Evolutionary conservation across 352 stramenopile species (phyloP), one percentile per base, ranked within the genome.

Genomic region (Poterioochromonas sp.): DNA sequence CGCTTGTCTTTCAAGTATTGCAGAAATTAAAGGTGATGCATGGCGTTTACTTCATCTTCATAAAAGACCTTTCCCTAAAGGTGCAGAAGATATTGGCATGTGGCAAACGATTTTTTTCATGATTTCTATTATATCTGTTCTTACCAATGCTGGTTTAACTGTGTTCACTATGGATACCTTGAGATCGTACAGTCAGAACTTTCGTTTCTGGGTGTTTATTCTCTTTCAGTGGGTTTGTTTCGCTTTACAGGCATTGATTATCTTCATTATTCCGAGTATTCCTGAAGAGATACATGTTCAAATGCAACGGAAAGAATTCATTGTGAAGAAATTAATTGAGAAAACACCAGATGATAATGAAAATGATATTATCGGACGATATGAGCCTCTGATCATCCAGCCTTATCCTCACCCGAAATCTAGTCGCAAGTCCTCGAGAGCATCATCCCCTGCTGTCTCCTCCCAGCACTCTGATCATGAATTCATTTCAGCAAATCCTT

Each of bases 11-110:
- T 93, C 93, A 84, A 94, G 93, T 82, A 91, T 89, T 73, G 90
- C 93, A 81, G 89, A 94, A 83, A 92, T 95, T 73, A 87, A 89
- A 62, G 87, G 93, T 32, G 89, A 95, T 69, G 90, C 88, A 0
- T 86, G 89, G 84, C 94, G 94, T 80, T 79, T 95, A 3, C 82
- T 74, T 32, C 3, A 58, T 51, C 15, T 74, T 12, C 32, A 74
- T 54, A 34, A 74, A 0, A 87, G 90, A 11, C 89, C 90, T 0
- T 83, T 92, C 62, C 87, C 90, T 22, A 84, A 86, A 12, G 87
- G 86, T 12, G 86, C 87, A 1, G 86, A 94, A 73, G 89, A 94
- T 68, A 94, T 95, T 78, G 90, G 90, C 44, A 92, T 86, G 0
- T 95, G 90, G 90, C 65, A 74, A 54, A 12, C 15, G 1, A 74